phyloP scores from a whole-genome alignment of 441 rosid species.

The Gossypium lobatum region DNA sequence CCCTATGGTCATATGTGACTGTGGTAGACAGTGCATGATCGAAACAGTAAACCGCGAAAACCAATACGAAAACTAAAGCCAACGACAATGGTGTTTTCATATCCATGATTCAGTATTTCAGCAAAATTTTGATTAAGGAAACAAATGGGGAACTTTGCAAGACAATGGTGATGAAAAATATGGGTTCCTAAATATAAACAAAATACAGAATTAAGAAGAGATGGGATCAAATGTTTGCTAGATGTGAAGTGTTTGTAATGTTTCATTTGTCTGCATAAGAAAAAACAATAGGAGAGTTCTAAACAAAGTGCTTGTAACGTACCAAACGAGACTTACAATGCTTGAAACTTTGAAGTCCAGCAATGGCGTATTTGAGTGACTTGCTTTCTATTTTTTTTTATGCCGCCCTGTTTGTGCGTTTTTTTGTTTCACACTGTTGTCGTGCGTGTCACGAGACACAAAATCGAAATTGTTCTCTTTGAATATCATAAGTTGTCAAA shows the following conservation, averaged over 20 bases:
- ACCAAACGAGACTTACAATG: conserved; percentile 10
- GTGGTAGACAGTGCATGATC: conserved; percentile 21
- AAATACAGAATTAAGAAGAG: background rate
- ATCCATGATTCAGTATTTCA: conserved; percentile 16
- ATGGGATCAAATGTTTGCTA: background rate
- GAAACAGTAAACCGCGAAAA: conserved; percentile 24
- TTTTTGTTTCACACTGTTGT: background rate
- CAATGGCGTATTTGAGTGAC: background rate
- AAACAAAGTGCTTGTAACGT: background rate
- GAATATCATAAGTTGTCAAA: too few relatives aligned
- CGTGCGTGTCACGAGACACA: too few relatives aligned
- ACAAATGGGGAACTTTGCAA: background rate
- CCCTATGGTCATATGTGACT: conserved; percentile 55
- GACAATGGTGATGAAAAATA: background rate
- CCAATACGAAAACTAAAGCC: conserved; percentile 21
- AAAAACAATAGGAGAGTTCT: background rate
- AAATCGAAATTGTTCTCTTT: too few relatives aligned
- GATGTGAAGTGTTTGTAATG: background rate
- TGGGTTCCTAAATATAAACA: background rate
- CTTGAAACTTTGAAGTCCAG: background rate
- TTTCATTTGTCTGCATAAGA: conserved; percentile 7
- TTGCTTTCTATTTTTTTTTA: background rate
- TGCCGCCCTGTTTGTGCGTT: background rate
- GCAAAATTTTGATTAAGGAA: background rate
- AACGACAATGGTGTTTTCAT: conserved; percentile 16